phyloP scores from a whole-genome alignment of 108 stramenopile genomes.

The Epithemia pelagica region DNA sequence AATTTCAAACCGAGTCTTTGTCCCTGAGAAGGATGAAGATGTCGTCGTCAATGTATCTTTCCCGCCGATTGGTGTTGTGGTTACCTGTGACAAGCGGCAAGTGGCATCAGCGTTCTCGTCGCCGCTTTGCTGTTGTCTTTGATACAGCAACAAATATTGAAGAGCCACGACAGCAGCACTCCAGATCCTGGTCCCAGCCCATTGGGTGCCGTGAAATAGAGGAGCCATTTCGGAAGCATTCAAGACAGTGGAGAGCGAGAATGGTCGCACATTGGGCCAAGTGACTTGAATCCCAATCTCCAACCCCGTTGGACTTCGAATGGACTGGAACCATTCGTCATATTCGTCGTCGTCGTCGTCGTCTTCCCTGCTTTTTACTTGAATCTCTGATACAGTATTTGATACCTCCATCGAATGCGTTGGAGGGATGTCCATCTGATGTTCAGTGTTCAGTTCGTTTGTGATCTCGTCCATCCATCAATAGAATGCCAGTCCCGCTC shows the following conservation, averaged over 20 bases:
- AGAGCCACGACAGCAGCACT: constrained; percentile 60
- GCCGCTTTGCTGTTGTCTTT: constrained; percentile 1
- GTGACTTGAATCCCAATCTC: constrained; percentile 9
- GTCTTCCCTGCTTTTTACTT: too few relatives aligned
- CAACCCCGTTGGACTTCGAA: constrained; percentile 11
- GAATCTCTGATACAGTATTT: too few relatives aligned
- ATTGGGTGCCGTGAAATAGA: constrained; percentile 74
- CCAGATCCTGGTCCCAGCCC: constrained; percentile 86
- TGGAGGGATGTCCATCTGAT: too few relatives aligned
- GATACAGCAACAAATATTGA: constrained; percentile 38
- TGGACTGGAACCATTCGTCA: constrained; percentile 3
- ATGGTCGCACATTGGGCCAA: constrained; percentile 12
- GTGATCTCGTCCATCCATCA: too few relatives aligned
- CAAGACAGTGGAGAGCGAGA: constrained; percentile 52
- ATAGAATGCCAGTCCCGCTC: too few relatives aligned
- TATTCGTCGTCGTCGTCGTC: constrained; percentile 7
- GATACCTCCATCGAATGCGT: too few relatives aligned
- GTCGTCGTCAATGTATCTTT: constrained; percentile 7
- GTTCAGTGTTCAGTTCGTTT: too few relatives aligned
- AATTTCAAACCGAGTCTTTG: not conserved
- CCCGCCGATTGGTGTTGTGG: not conserved
- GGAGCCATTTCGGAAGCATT: constrained; percentile 61
- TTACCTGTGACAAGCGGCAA: not conserved
- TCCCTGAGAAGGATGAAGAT: too few relatives aligned
- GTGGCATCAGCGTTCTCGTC: not conserved